A percentile compares a stretch with the other conserved stretches of the same genome.
Conservation (phyloP, 1,284 basidiomycete genomes). For the Mycena sp. region DNA sequence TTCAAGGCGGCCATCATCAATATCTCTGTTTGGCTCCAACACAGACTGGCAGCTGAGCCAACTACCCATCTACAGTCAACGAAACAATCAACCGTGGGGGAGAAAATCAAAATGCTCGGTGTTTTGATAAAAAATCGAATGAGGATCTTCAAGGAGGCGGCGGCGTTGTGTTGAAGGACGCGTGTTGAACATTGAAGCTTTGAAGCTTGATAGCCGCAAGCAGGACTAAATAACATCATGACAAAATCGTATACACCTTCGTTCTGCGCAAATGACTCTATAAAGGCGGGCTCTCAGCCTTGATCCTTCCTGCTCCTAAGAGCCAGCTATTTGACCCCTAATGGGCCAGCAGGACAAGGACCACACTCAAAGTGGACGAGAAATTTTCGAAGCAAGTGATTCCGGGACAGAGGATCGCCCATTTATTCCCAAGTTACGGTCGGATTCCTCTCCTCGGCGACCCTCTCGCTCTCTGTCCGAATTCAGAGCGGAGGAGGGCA, state of each 20-base stretch:
- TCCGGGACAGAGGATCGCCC: constrained; percentile 64
- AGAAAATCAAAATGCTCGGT: constrained; percentile 15
- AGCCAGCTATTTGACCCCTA: constrained; percentile 22
- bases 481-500: constrained; percentile 72
- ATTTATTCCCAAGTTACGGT: constrained; percentile 65
- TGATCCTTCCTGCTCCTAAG: constrained; percentile 21
- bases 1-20: constrained; percentile 5
- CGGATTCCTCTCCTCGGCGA: constrained; percentile 51
- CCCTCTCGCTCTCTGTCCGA: constrained; percentile 56
- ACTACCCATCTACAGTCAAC: background rate
- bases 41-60: constrained; percentile 10
- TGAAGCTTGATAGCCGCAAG: background rate
- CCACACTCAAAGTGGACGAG: constrained; percentile 46
- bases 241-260: background rate
- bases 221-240: background rate
- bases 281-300: constrained; percentile 45
- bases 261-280: constrained; percentile 40
- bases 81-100: constrained; percentile 12
- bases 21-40: no score
- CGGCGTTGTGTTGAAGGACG: constrained; percentile 13
- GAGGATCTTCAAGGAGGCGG: constrained; percentile 4
- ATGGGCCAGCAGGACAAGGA: constrained; percentile 34
- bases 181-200: no score
- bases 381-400: constrained; percentile 60
- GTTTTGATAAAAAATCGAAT: constrained; percentile 13